Percentiles rank a stretch among this genome's conserved stretches.
These are phyloP conservation scores for Colletotrichum eremochloae DNA, from an alignment of 2,329 filamentous ascomycete genomes.

Conservation along the genomic window DNA sequence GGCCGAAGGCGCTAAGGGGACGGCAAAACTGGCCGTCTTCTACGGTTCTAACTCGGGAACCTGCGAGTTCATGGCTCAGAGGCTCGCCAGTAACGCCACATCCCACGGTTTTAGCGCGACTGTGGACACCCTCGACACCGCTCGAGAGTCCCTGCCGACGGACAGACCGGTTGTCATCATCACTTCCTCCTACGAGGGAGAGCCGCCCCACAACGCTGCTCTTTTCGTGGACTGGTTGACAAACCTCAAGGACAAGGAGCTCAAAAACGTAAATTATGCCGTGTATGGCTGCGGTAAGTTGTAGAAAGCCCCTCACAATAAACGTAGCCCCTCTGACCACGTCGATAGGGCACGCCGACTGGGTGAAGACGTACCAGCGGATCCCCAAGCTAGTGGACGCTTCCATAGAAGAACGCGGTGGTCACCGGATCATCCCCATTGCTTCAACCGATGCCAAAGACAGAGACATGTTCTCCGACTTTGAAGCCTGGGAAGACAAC, in stretches of 20 bases:
- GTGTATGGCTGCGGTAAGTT: constrained; percentile 73
- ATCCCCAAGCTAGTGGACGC: constrained; percentile 74
- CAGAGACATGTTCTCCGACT: constrained; percentile 76
- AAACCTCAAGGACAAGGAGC: constrained; percentile 58
- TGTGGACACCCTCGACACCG: constrained; percentile 69
- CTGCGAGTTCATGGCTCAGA: constrained; percentile 74
- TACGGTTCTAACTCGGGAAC: constrained; percentile 81
- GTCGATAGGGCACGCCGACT: constrained; percentile 58
- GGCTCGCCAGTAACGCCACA: constrained; percentile 67
- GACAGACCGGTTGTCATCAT: constrained; percentile 72
- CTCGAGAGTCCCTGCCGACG: constrained; percentile 67
- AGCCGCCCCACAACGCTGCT: constrained; percentile 76
- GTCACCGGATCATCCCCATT: constrained; percentile 54
- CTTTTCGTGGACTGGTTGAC: constrained; percentile 76
- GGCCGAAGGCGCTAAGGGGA: constrained; percentile 17
- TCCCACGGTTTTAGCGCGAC: constrained; percentile 67
- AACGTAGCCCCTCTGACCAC: background rate
- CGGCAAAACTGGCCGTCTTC: constrained; percentile 67
- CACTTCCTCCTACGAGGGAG: constrained; percentile 77
- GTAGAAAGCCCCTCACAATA: fast-evolving
- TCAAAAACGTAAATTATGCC: constrained; percentile 70
- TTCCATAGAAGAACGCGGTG: constrained; percentile 57
- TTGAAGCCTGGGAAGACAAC: constrained; percentile 77
- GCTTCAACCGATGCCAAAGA: constrained; percentile 71
- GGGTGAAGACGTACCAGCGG: constrained; percentile 74